Evolutionary conservation across 441 rosid species (phyloP).

Genomic region (Jatropha multifida): DNA sequence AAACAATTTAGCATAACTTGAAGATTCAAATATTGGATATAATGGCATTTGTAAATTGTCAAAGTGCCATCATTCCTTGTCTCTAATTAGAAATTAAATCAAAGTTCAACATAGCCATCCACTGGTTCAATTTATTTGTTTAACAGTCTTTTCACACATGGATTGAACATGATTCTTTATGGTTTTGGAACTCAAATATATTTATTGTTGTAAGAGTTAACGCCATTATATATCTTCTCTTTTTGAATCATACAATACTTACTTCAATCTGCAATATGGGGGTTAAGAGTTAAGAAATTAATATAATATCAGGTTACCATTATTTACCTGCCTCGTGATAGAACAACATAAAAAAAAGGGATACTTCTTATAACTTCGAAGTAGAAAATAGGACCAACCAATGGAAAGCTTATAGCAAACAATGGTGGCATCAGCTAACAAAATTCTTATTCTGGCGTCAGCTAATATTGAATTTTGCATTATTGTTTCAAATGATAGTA

Average conservation of each 20-base stretch:
- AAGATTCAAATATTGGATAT: neutral
- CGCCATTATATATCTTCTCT: neutral
- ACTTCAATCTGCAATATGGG: neutral
- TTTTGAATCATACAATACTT: neutral
- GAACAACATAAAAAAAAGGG: neutral
- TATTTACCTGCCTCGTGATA: neutral
- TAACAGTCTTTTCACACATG: neutral
- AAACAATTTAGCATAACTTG: neutral
- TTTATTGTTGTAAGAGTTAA: neutral
- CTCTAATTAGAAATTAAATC: neutral
- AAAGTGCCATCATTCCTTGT: neutral
- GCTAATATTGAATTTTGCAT: too few species aligned
- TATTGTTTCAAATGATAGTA: too few species aligned
- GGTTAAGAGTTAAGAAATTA: neutral
- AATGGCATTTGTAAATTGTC: neutral
- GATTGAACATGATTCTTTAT: neutral
- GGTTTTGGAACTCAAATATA: neutral
- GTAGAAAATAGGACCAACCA: neutral
- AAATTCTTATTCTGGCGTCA: too few species aligned
- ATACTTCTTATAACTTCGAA: neutral
- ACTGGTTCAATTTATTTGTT: neutral
- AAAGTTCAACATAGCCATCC: neutral
- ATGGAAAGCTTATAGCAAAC: neutral
- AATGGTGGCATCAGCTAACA: too few species aligned
- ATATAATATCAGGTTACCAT: too few species aligned